Conservation (phyloP, 2,329 filamentous ascomycete species). For the Clarireedia hainanense region DNA sequence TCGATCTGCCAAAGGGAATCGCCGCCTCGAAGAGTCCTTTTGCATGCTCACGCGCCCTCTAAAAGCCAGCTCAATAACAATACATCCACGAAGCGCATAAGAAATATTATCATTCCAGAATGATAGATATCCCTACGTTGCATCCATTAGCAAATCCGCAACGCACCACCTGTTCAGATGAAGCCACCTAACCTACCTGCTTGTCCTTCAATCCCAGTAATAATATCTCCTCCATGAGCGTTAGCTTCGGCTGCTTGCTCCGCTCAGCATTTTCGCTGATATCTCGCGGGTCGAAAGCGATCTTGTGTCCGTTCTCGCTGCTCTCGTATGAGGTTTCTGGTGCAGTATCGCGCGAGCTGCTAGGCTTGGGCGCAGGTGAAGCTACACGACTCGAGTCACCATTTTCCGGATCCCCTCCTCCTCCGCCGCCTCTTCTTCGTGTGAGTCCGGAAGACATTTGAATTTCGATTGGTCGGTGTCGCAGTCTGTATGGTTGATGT, state of each 20-base stretch:
- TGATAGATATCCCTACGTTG: constrained; percentile 78
- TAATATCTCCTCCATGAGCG: constrained; percentile 96
- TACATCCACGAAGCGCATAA: constrained; percentile 93
- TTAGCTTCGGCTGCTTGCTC: constrained; percentile 96
- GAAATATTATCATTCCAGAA: constrained; percentile 99
- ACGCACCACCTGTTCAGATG: constrained; percentile 10
- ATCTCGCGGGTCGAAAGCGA: constrained; percentile 93
- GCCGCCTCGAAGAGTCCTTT: constrained; percentile 84
- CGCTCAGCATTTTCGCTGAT: constrained; percentile 95
- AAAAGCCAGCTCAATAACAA: constrained; percentile 95
- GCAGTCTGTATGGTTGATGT: constrained; percentile 8
- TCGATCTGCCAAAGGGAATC: constrained; percentile 87
- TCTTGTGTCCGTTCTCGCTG: constrained; percentile 95
- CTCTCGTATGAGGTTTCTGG: constrained; percentile 83
- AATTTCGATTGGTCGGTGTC: constrained; percentile 6
- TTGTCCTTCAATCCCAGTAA: constrained; percentile 96
- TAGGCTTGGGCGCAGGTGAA: constrained; percentile 56
- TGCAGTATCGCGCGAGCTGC: constrained; percentile 47
- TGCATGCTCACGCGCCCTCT: constrained; percentile 97
- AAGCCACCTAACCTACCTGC: constrained; percentile 64
- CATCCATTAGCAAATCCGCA: background rate
- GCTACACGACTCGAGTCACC: constrained; percentile 57
- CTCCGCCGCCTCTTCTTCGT: constrained; percentile 60
- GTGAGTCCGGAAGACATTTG: constrained; percentile 48
- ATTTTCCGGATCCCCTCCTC: constrained; percentile 53